Evolutionary conservation across 139 green algal genomes (phyloP).

Genomic region (Tetraselmis chui): DNA sequence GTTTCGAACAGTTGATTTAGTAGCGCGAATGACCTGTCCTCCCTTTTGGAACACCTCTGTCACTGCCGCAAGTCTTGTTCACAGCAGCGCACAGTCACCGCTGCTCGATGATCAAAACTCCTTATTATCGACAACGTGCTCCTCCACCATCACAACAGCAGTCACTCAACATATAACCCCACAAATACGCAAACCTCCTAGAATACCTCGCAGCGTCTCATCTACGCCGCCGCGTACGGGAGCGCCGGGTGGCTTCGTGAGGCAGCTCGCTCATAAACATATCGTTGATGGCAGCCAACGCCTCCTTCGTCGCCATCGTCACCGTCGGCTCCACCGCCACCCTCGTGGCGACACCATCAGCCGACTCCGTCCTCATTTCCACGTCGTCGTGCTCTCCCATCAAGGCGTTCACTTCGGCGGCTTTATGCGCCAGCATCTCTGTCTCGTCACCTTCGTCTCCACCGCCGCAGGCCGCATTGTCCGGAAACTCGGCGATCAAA

Average conservation of each 20-base stretch:
- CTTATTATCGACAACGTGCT: too few species aligned
- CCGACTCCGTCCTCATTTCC: neutral
- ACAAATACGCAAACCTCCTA: too few species aligned
- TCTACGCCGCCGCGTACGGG: neutral
- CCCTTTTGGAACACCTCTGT: too few species aligned
- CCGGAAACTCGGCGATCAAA: neutral
- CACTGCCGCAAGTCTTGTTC: too few species aligned
- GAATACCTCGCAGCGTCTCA: too few species aligned
- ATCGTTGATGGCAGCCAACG: conserved; percentile 52
- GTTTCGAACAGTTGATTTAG: too few species aligned
- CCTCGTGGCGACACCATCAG: neutral
- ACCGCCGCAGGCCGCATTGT: neutral
- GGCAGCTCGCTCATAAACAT: conserved; percentile 44
- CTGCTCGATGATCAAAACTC: too few species aligned
- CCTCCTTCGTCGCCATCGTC: conserved; percentile 51
- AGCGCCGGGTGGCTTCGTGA: conserved; percentile 4
- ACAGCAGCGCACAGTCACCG: too few species aligned
- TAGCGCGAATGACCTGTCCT: too few species aligned
- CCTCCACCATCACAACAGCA: too few species aligned
- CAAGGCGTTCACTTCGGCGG: neutral
- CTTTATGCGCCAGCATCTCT: neutral
- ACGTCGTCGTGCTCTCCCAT: neutral
- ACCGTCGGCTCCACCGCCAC: conserved; percentile 42
- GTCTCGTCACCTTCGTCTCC: neutral
- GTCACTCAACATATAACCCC: too few species aligned